phyloP scores from a whole-genome alignment of 176 grass and related monocot species.

The Avena sativa region DNA sequence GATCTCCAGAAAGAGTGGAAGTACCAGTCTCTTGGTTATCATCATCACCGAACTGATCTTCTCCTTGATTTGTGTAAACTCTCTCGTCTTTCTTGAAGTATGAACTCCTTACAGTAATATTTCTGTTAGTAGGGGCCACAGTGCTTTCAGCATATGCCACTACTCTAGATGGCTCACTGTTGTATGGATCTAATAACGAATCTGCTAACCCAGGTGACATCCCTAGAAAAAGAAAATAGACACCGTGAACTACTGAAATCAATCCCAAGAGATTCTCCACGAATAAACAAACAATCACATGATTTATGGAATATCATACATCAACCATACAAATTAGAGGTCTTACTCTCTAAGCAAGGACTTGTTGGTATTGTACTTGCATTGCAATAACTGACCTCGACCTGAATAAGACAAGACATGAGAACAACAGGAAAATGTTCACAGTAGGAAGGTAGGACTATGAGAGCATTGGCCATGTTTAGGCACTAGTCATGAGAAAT shows the following conservation, averaged over 20 bases:
- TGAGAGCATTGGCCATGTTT: not conserved
- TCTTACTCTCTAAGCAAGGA: constrained; percentile 60
- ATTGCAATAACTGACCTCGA: constrained; percentile 54
- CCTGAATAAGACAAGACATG: constrained; percentile 57
- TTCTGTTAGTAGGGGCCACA: constrained; percentile 48
- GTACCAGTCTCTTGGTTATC: constrained; percentile 37
- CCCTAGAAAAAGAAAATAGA: constrained; percentile 51
- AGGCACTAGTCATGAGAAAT: constrained; percentile 37
- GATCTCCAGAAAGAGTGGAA: constrained; percentile 48
- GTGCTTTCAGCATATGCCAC: constrained; percentile 37
- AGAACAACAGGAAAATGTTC: constrained; percentile 17
- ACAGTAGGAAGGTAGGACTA: constrained; percentile 16
- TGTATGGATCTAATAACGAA: constrained; percentile 51
- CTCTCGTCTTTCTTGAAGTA: constrained; percentile 70
- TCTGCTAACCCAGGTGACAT: constrained; percentile 39
- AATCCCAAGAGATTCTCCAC: constrained; percentile 10
- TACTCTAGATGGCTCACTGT: constrained; percentile 31
- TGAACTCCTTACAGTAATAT: constrained; percentile 58
- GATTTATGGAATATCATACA: constrained; percentile 22
- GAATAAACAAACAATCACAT: constrained; percentile 23
- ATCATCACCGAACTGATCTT: constrained; percentile 38
- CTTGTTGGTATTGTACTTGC: constrained; percentile 30
- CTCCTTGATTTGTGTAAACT: constrained; percentile 47
- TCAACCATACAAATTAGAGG: constrained; percentile 31
- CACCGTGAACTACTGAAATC: constrained; percentile 29